These are phyloP conservation scores for Exophiala phaeomuriformis DNA, from an alignment of 2,329 filamentous ascomycete genomes.

Conservation along the genomic window DNA sequence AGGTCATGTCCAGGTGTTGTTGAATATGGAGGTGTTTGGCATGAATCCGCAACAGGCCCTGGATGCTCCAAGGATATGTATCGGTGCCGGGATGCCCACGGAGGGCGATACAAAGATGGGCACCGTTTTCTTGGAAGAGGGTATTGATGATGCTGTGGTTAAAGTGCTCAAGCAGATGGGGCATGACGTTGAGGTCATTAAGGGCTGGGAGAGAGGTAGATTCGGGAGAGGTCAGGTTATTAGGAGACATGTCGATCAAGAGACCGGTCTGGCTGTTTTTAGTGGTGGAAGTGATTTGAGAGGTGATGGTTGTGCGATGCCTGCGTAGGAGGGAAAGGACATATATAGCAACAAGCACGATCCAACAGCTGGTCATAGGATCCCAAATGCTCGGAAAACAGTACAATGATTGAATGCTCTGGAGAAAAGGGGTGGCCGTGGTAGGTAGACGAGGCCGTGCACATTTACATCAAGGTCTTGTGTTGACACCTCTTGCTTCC, in stretches of 20 bases:
- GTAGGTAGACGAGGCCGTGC: no score
- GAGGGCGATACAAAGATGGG: conserved; percentile 10
- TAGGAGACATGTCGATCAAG: conserved; percentile 66
- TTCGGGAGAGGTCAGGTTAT: conserved; percentile 90
- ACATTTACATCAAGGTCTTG: no score
- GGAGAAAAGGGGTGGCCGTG: no score
- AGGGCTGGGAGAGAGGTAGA: conserved; percentile 55
- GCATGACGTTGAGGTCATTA: conserved; percentile 63
- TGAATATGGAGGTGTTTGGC: conserved; percentile 79
- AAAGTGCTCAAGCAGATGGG: conserved; percentile 62
- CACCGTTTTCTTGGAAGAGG: conserved; percentile 70
- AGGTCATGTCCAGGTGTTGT: conserved; percentile 84
- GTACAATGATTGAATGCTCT: no score
- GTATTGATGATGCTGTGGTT: conserved; percentile 62
- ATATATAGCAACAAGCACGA: neutral
- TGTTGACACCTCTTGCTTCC: no score
- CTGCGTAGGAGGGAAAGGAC: conserved; percentile 28
- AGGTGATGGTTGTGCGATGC: conserved; percentile 69
- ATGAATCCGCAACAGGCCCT: conserved; percentile 79
- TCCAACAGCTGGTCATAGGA: neutral
- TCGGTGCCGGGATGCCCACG: conserved; percentile 62
- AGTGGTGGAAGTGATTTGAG: conserved; percentile 83
- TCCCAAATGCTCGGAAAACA: no score
- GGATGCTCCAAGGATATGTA: conserved; percentile 85
- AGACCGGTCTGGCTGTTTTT: conserved; percentile 58